Evolutionary conservation across 345 rosid genomes (phyloP).

Genomic region (Linum trigynum): DNA sequence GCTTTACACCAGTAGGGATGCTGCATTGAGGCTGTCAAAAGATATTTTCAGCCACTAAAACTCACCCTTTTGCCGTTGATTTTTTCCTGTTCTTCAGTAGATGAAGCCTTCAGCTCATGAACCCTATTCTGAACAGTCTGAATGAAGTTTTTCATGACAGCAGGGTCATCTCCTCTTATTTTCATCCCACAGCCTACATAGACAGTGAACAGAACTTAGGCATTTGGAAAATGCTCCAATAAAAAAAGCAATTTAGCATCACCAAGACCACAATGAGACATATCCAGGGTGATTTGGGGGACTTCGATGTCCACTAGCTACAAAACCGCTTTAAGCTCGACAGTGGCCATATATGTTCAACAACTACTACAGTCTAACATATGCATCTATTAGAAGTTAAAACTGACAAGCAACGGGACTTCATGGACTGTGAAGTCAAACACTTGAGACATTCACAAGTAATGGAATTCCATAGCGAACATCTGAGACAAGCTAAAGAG

Average conservation of each 20-base stretch:
- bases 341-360: neutral
- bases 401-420: no score
- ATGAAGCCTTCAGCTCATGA: conserved; percentile 52
- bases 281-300: neutral
- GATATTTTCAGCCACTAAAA: neutral
- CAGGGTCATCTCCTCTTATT: conserved; percentile 81
- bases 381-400: no score
- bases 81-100: conserved; percentile 31
- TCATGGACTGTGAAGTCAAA: no score
- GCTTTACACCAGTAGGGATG: neutral
- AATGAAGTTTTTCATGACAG: conserved; percentile 75
- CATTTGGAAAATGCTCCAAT: neutral
- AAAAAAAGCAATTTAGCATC: neutral
- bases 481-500: neutral
- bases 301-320: neutral
- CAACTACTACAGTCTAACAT: neutral
- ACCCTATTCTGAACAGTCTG: conserved; percentile 65
- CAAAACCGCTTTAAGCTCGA: neutral
- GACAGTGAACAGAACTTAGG: neutral
- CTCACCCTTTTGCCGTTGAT: conserved; percentile 54
- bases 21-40: conserved; percentile 3
- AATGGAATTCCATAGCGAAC: neutral
- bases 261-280: neutral
- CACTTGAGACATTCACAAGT: no score
- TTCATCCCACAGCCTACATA: conserved; percentile 84